phyloP scores from a whole-genome alignment of 2,329 filamentous ascomycete species.

The Aspergillus awamori region DNA sequence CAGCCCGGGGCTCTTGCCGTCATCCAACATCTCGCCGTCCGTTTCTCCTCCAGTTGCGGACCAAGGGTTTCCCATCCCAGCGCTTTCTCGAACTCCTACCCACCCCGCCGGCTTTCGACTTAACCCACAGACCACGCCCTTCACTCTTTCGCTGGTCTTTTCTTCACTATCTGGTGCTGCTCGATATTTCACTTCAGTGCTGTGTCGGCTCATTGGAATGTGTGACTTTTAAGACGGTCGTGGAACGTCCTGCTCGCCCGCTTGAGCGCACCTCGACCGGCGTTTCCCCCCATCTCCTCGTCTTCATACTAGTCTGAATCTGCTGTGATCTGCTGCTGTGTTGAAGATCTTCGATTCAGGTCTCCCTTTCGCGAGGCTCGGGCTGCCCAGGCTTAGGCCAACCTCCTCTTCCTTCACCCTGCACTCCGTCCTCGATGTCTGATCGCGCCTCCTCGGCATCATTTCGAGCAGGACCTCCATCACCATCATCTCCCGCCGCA shows the following conservation, averaged over 20 bases:
- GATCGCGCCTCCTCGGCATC: slow-evolving; percentile 38
- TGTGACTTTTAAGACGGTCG: slow-evolving; percentile 36
- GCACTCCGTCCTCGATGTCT: slow-evolving; percentile 40
- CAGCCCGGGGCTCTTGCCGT: slow-evolving; percentile 32
- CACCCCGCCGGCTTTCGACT: slow-evolving; percentile 22
- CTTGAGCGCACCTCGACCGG: slow-evolving; percentile 39
- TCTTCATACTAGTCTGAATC: slow-evolving; percentile 17
- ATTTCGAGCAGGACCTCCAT: slow-evolving; percentile 44
- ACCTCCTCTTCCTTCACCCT: slow-evolving; percentile 15
- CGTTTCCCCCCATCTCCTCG: slow-evolving; percentile 21
- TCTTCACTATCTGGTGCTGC: slow-evolving; percentile 18
- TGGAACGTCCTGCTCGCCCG: slow-evolving; percentile 38
- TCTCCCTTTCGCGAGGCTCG: slow-evolving; percentile 11
- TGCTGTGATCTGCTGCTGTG: slow-evolving; percentile 14
- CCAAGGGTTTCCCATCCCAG: slow-evolving; percentile 26
- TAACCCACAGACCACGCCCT: slow-evolving; percentile 11
- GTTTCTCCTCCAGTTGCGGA: slow-evolving; percentile 27
- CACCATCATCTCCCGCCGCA: slow-evolving; percentile 47
- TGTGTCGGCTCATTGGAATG: slow-evolving; percentile 33
- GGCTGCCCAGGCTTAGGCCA: slow-evolving; percentile 23
- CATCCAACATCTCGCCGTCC: slow-evolving; percentile 30
- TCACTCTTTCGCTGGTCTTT: slow-evolving; percentile 6
- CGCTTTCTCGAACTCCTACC: slow-evolving; percentile 20
- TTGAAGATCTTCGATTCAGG: slow-evolving; percentile 14
- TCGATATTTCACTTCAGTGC: slow-evolving; percentile 19